A percentile compares a stretch with the other conserved stretches of the same genome.
Conservation (phyloP, 2,329 filamentous ascomycete species). For the Penicillium nordicum region DNA sequence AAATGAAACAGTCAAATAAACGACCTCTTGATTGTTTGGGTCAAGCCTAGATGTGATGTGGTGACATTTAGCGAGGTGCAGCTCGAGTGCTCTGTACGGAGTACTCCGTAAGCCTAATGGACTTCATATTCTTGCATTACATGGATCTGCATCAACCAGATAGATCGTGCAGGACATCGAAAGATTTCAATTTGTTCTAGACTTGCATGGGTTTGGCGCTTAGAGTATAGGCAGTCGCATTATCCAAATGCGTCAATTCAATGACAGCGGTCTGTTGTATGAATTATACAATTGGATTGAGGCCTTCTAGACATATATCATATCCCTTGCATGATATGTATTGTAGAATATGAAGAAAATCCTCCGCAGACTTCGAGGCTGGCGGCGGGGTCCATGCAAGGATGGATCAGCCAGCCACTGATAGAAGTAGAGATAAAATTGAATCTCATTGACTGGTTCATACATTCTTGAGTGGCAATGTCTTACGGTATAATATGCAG, state of each 20-base stretch:
- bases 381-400: neutral
- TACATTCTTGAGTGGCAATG: neutral
- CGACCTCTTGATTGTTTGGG: neutral
- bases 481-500: neutral
- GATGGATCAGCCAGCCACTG: constrained; percentile 4
- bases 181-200: neutral
- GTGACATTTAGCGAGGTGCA: neutral
- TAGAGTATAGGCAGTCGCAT: neutral
- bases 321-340: neutral
- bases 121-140: neutral
- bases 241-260: neutral
- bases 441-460: neutral
- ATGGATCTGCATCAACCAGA: neutral
- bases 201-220: neutral
- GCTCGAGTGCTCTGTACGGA: neutral
- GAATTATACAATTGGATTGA: neutral
- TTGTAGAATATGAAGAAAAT: neutral
- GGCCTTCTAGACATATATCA: too few relatives aligned
- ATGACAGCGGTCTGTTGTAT: neutral
- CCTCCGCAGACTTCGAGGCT: neutral
- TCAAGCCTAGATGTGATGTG: neutral
- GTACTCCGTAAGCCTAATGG: neutral
- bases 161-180: neutral
- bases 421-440: neutral
- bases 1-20: neutral